A percentile compares a stretch with the other conserved stretches of the same genome.
These are phyloP conservation scores for Boeremia lycopersici DNA, from an alignment of 2,329 filamentous ascomycete species.

Conservation along the genomic window DNA sequence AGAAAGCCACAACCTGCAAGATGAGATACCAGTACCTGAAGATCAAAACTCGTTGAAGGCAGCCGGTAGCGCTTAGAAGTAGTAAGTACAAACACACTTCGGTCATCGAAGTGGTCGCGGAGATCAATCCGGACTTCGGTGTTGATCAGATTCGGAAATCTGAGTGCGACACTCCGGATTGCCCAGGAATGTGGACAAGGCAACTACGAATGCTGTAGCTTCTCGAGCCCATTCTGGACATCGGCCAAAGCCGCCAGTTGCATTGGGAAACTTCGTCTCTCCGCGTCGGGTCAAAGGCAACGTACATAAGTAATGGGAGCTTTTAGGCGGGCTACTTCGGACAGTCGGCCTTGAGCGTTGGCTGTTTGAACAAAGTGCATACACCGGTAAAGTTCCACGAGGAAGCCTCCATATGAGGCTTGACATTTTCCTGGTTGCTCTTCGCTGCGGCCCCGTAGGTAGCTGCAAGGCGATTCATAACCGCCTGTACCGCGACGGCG, in stretches of 20 bases:
- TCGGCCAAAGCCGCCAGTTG: background rate
- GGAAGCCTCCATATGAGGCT: too few relatives aligned
- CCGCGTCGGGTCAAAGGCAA: background rate
- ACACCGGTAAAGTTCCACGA: too few relatives aligned
- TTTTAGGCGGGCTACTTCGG: background rate
- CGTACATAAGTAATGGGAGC: background rate
- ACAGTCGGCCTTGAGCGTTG: background rate
- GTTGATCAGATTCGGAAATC: background rate
- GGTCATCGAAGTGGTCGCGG: constrained; percentile 1
- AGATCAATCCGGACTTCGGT: constrained; percentile 9
- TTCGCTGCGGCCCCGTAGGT: background rate
- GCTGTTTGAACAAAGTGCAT: background rate
- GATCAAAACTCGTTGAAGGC: background rate
- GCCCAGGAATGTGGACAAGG: background rate
- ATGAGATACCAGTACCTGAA: background rate
- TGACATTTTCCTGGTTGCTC: too few relatives aligned
- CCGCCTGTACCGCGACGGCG: background rate
- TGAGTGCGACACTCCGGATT: background rate
- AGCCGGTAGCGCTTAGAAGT: background rate
- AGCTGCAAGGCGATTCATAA: background rate
- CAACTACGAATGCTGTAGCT: background rate
- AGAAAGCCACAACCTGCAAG: background rate
- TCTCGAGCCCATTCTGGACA: background rate
- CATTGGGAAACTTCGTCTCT: background rate
- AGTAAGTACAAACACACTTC: background rate